Percentiles rank a stretch among this genome's conserved stretches.
Evolutionary conservation across 176 grass and related monocot species (phyloP).

Genomic region (Oryza meridionalis): DNA sequence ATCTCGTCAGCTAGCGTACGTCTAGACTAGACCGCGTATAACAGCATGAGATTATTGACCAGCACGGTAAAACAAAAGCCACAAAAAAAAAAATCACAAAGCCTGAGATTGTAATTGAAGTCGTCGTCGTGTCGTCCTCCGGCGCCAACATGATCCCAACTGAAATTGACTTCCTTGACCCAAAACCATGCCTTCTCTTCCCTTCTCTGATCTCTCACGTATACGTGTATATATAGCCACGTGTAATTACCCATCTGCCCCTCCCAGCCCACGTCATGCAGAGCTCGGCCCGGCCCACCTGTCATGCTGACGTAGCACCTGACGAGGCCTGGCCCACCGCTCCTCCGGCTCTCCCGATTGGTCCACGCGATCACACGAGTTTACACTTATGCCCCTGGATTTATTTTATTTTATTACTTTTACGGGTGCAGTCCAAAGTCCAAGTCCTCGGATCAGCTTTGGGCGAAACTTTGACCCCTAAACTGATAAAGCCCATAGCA

Average conservation of each 20-base stretch:
- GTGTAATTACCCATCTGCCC: slow-evolving; percentile 27
- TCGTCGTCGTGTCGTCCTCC: slow-evolving; percentile 34
- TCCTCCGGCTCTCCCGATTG: slow-evolving; percentile 14
- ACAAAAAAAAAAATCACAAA: slow-evolving; percentile 1
- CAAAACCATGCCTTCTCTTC: not conserved
- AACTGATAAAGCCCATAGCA: slow-evolving; percentile 39
- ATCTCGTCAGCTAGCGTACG: no score
- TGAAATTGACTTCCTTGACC: slow-evolving; percentile 53
- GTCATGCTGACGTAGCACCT: slow-evolving; percentile 6
- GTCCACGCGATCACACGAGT: not conserved
- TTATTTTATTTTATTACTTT: not conserved
- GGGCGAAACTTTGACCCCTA: slow-evolving; percentile 35
- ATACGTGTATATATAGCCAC: not conserved
- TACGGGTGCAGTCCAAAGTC: slow-evolving; percentile 20
- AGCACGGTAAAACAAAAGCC: not conserved
- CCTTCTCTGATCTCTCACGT: not conserved
- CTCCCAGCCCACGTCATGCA: not conserved
- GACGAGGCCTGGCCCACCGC: slow-evolving; percentile 25
- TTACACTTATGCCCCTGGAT: fast-evolving
- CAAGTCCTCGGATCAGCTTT: slow-evolving; percentile 40
- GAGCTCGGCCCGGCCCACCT: not conserved
- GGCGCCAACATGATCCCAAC: slow-evolving; percentile 37
- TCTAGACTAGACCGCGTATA: not conserved
- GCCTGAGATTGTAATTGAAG: slow-evolving; percentile 11
- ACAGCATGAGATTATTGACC: slow-evolving; percentile 42